Evolutionary conservation across 2,329 filamentous ascomycete genomes (phyloP).

Genomic region (Alternaria hordeiaustralica): DNA sequence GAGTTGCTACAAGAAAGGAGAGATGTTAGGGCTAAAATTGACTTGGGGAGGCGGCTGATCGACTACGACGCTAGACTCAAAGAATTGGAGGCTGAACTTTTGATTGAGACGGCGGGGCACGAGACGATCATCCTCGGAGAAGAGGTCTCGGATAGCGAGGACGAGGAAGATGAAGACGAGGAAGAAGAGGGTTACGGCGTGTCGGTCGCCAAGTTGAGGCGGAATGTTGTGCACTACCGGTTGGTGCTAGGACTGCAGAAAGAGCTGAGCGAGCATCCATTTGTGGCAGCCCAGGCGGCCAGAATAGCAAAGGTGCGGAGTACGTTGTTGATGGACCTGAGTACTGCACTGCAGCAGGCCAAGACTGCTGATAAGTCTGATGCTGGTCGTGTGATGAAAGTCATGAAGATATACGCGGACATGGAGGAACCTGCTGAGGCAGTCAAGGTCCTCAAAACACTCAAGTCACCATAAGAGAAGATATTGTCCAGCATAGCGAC

Average conservation of each 20-base stretch:
- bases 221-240: conserved; percentile 65
- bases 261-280: conserved; percentile 66
- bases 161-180: conserved; percentile 46
- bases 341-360: conserved; percentile 66
- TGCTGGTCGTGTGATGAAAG: conserved; percentile 56
- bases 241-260: conserved; percentile 60
- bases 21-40: conserved; percentile 68
- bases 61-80: conserved; percentile 70
- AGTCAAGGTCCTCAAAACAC: conserved; percentile 60
- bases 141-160: conserved; percentile 25
- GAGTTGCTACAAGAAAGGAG: conserved; percentile 73
- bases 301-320: conserved; percentile 65
- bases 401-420: conserved; percentile 66
- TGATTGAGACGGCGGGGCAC: conserved; percentile 53
- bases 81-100: conserved; percentile 68
- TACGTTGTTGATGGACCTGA: conserved; percentile 70
- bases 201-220: conserved; percentile 56
- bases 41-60: conserved; percentile 66
- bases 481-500: conserved; percentile 51
- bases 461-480: conserved; percentile 25
- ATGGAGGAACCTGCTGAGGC: conserved; percentile 67
- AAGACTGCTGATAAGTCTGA: conserved; percentile 50
- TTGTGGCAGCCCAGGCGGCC: conserved; percentile 63
- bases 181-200: conserved; percentile 32
- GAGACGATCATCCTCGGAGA: conserved; percentile 16